Evolutionary conservation across 805 yeast species (phyloP).

Genomic region (Hagleromyces aurorensis): DNA sequence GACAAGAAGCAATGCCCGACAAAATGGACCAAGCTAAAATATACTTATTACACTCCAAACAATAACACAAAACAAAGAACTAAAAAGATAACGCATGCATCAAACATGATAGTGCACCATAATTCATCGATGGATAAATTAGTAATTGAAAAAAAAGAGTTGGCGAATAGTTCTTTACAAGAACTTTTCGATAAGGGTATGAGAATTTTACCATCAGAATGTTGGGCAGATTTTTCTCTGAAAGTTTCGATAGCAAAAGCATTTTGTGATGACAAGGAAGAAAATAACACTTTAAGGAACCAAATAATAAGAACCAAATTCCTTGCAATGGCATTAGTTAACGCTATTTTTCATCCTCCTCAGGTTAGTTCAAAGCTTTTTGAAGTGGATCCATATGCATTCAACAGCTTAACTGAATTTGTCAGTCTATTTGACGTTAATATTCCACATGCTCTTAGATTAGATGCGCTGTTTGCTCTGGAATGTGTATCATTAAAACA

Average conservation of each 20-base stretch:
- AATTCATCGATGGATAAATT: constrained; percentile 39
- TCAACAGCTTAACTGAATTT: constrained; percentile 62
- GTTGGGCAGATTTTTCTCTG: constrained; percentile 54
- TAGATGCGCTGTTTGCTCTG: constrained; percentile 57
- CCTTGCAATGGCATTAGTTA: constrained; percentile 55
- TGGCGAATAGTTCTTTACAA: constrained; percentile 46
- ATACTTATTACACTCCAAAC: constrained; percentile 38
- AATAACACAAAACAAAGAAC: constrained; percentile 3
- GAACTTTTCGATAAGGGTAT: constrained; percentile 58
- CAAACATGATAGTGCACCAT: constrained; percentile 17
- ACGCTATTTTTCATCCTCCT: constrained; percentile 48
- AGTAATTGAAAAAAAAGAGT: constrained; percentile 44
- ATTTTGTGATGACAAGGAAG: constrained; percentile 49
- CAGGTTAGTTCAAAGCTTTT: constrained; percentile 58
- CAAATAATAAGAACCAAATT: constrained; percentile 57
- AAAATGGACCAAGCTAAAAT: constrained; percentile 49
- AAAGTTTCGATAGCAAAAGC: constrained; percentile 64
- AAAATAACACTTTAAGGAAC: constrained; percentile 47
- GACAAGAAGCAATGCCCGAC: constrained; percentile 41
- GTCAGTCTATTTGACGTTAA: constrained; percentile 54
- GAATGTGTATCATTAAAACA: constrained; percentile 61
- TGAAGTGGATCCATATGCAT: constrained; percentile 62
- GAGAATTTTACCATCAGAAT: constrained; percentile 50
- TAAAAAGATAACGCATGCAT: constrained; percentile 19
- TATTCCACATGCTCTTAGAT: constrained; percentile 46